These are phyloP conservation scores for Scortechinia acanthostroma DNA, from an alignment of 2,329 filamentous ascomycete genomes.

Conservation along the genomic window DNA sequence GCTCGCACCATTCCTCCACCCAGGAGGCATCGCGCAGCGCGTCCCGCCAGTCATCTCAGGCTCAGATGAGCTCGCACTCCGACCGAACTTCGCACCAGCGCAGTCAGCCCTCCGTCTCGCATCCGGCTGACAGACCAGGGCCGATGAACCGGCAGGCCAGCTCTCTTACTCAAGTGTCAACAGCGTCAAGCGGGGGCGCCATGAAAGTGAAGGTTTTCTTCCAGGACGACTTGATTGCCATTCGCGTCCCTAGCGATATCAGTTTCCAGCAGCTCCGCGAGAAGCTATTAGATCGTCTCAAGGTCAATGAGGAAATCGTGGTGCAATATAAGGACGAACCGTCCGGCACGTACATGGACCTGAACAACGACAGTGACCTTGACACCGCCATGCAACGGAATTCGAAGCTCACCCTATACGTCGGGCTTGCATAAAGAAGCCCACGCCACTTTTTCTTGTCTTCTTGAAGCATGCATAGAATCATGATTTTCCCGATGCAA, in stretches of 20 bases:
- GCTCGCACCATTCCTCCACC: constrained; percentile 39
- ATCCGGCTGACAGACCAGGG: background rate
- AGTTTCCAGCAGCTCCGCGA: constrained; percentile 47
- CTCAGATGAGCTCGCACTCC: background rate
- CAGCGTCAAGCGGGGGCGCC: constrained; percentile 13
- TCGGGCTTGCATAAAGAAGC: constrained; percentile 8
- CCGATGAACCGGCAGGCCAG: constrained; percentile 15
- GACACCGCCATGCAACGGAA: constrained; percentile 53
- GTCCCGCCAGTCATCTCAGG: constrained; percentile 34
- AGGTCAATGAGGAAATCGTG: constrained; percentile 37
- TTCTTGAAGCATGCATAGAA: background rate
- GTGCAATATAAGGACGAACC: constrained; percentile 55
- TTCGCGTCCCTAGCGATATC: constrained; percentile 54
- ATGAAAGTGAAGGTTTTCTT: constrained; percentile 66
- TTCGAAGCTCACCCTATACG: constrained; percentile 49
- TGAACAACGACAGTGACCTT: constrained; percentile 51
- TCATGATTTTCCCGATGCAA: no score
- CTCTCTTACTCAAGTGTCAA: constrained; percentile 18
- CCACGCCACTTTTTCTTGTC: background rate
- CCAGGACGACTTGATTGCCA: constrained; percentile 59
- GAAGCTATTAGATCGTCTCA: constrained; percentile 53
- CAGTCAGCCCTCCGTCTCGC: background rate
- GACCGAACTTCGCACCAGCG: background rate
- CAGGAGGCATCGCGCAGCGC: constrained; percentile 33
- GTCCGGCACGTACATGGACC: constrained; percentile 44